Evolutionary conservation across 768 basidiomycete genomes (phyloP), one percentile per base, ranked within the genome.

Genomic region (Mycena crocata): DNA sequence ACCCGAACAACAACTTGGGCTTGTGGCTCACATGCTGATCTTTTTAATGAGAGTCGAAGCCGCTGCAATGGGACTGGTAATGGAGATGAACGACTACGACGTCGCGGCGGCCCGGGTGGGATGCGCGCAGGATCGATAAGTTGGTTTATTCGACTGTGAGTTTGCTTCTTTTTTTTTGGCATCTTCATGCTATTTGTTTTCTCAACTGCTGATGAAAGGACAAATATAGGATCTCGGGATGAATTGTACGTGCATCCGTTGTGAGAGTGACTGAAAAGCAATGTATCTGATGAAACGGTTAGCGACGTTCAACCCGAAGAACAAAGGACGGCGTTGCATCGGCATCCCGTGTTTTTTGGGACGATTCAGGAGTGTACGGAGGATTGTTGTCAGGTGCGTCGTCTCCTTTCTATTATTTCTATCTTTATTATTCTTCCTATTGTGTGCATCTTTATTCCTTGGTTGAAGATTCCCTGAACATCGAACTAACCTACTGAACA

Each of bases 221-320:
- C n/a, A n/a, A n/a, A n/a, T n/a, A 23, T 46, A 85, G 85, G 86
- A 87, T 74, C 76, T 87, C 35, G 84, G 87, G n/a, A 85, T 87
- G 86, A 86, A 86, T 62, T 87, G 86, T 86, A 67, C 62, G 81
- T 62, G n/a, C n/a, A n/a, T n/a, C n/a, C n/a, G n/a, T n/a, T n/a
- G 6, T 39, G 13, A 35, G 34, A 40, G 8, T 23, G 2, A 23
- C 7, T 5, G n/a, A 23, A 5, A 44, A 4, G 24, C 5, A 5
- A 5, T 23, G n/a, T 39, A 9, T 54, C 35, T 54, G 6, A 13
- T 54, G 15, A 35, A 2, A n/a, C n/a, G 2, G 32, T 23, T 65
- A 87, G 87, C 87, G 6, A 85, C 86, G 2, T 89, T 84, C 73
- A 89, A 89, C 64, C 87, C 87, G 2, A 89, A 87, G 78, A 89